Evolutionary conservation across 1,139 yeast genomes (phyloP), one percentile per base, ranked within the genome.

Genomic region (Pichia norvegensis): DNA sequence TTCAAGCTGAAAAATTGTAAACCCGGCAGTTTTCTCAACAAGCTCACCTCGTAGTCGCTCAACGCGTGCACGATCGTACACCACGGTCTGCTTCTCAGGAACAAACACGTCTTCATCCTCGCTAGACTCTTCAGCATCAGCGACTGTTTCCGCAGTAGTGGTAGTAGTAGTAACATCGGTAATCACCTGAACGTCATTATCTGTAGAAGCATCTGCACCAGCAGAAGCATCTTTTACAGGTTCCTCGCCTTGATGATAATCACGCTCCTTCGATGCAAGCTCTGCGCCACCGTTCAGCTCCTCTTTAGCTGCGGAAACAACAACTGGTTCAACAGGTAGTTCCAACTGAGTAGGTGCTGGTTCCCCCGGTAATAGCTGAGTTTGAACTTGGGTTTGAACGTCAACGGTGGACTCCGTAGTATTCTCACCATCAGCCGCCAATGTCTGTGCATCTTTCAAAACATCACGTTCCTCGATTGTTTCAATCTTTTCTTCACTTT

Each of bases 1-100:
- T 64, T 92, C 97, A 36, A 92, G 68, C 49, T 73, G 69, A 48
- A 85, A 95, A n/a, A 92, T 71, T 4, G 79, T 75, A 52, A 70
- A 72, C 20, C 69, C 70, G 14, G 66, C 69, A 0, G 95, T 77
- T 20, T 54, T 55, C 0, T 46, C 45, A 11, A 71, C 62, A 8
- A 81, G 60, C 36, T 50, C 42, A 1, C 52, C 22, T 29, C 63
- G 52, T 20, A 73, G 56, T 1, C 46, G 33, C 0, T 51, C 53
- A 1, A 75, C 50, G 6, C 51, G 56, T 1, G 46, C 54, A 4
- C 49, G 57, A 50, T 76, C 73, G 11, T 75, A 46, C 8, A 56
- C 45, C 40, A 71, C 56, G 4, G 50, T 52, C 29, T 57, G 52
- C 35, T 49, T 55, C 36, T 48, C 52, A 2, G 58, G 55, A 5